phyloP scores from a whole-genome alignment of 768 basidiomycete genomes.

The Termitomyces sp. region DNA sequence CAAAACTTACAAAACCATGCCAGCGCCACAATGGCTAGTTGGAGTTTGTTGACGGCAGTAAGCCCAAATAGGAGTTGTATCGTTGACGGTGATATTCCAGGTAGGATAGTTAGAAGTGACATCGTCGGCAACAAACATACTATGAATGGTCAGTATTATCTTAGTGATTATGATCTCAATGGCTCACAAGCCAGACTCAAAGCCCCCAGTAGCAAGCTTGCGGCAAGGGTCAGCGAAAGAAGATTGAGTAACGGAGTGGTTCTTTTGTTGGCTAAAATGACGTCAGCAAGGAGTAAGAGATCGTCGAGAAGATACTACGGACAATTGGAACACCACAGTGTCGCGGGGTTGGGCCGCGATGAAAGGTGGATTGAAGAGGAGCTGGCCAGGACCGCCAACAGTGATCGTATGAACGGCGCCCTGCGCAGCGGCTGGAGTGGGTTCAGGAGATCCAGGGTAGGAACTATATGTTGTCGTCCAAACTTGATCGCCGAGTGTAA shows the following conservation, averaged over 20 bases:
- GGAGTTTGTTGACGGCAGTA: conserved; percentile 42
- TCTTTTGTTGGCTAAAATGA: conserved; percentile 53
- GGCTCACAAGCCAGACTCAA: conserved; percentile 59
- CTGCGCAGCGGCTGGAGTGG: conserved; percentile 48
- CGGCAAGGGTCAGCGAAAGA: conserved; percentile 61
- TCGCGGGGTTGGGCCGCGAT: conserved; percentile 54
- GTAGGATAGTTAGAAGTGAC: conserved; percentile 47
- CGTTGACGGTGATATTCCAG: conserved; percentile 56
- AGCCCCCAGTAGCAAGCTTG: conserved; percentile 41
- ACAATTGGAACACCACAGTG: conserved; percentile 61
- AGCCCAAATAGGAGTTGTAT: conserved; percentile 58
- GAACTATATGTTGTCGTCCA: conserved; percentile 42
- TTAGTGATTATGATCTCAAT: background rate
- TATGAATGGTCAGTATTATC: conserved; percentile 11
- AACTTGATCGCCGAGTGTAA: too few species aligned
- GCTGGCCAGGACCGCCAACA: conserved; percentile 49
- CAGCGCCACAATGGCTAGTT: conserved; percentile 46
- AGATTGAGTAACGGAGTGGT: conserved; percentile 66
- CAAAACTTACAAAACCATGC: conserved; percentile 50
- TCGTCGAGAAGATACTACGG: conserved; percentile 19
- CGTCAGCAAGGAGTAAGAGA: background rate
- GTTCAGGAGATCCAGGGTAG: conserved; percentile 50
- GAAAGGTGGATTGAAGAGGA: conserved; percentile 50
- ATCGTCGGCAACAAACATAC: conserved; percentile 40
- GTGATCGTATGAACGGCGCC: conserved; percentile 51